A percentile compares a stretch with the other conserved stretches of the same genome.
phyloP scores from a whole-genome alignment of 805 yeast species.

The Pichia exigua region DNA sequence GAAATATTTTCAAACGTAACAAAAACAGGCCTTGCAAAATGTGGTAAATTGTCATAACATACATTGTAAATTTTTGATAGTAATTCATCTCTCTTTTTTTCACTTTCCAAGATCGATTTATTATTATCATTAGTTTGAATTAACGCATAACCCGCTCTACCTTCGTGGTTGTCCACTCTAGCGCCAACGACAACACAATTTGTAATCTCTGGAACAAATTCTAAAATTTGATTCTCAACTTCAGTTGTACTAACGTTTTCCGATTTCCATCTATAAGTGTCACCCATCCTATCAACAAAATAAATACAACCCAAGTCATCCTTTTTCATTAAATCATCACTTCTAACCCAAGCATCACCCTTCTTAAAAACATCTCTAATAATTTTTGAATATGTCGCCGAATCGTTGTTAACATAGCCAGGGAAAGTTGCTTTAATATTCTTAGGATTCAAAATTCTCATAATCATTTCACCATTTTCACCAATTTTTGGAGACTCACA shows the following conservation, averaged over 20 bases:
- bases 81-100: slow-evolving; percentile 24
- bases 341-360: slow-evolving; percentile 88
- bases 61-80: slow-evolving; percentile 32
- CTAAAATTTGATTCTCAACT: slow-evolving; percentile 70
- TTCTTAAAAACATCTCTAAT: slow-evolving; percentile 63
- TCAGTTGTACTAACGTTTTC: slow-evolving; percentile 93
- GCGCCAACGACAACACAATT: slow-evolving; percentile 86
- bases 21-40: slow-evolving; percentile 80
- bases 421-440: slow-evolving; percentile 74
- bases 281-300: slow-evolving; percentile 90
- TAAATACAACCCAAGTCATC: slow-evolving; percentile 66
- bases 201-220: slow-evolving; percentile 33
- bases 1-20: slow-evolving; percentile 61
- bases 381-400: slow-evolving; percentile 73
- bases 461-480: slow-evolving; percentile 84
- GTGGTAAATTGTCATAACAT: slow-evolving; percentile 49
- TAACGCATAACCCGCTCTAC: slow-evolving; percentile 89
- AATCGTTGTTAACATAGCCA: slow-evolving; percentile 77
- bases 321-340: slow-evolving; percentile 72
- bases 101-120: slow-evolving; percentile 12
- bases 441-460: slow-evolving; percentile 55
- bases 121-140: slow-evolving; percentile 36
- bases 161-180: slow-evolving; percentile 80
- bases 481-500: slow-evolving; percentile 45
- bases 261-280: slow-evolving; percentile 93